Evolutionary conservation across 176 grass and related monocot genomes (phyloP).

Genomic region (Oryza glaberrima): DNA sequence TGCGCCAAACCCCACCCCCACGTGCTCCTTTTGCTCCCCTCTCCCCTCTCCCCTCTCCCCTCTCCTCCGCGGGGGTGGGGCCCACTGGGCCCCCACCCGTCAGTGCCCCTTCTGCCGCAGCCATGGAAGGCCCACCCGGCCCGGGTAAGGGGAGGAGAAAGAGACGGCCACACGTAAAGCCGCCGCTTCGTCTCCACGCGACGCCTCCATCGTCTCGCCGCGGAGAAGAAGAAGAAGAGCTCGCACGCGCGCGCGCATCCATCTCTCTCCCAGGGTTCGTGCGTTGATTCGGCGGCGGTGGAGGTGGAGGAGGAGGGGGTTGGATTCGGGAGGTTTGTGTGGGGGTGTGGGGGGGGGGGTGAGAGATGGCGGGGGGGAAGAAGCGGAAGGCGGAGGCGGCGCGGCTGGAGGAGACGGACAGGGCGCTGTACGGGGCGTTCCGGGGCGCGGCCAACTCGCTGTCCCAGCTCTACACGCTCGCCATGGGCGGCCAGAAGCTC

Average conservation of each 20-base stretch:
- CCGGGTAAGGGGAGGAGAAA: background rate
- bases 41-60: too few species aligned
- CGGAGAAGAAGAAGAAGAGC: too few species aligned
- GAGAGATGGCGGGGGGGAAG: slow-evolving; percentile 48
- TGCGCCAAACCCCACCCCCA: slow-evolving; percentile 28
- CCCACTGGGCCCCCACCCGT: background rate
- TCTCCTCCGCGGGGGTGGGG: background rate
- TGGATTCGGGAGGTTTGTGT: background rate
- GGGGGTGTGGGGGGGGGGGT: background rate
- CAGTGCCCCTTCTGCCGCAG: background rate
- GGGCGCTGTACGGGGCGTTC: slow-evolving; percentile 70
- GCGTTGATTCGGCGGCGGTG: slow-evolving; percentile 15
- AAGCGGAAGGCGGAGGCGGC: slow-evolving; percentile 77
- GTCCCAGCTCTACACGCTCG: slow-evolving; percentile 70
- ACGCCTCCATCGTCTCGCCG: background rate
- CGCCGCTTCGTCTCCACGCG: slow-evolving; percentile 60
- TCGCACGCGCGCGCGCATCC: background rate
- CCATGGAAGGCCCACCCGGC: background rate
- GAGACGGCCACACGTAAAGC: slow-evolving; percentile 39
- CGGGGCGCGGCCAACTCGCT: slow-evolving; percentile 69
- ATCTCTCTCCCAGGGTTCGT: slow-evolving; percentile 13
- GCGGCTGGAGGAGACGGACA: slow-evolving; percentile 76
- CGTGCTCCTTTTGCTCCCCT: background rate
- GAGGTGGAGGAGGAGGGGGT: background rate
- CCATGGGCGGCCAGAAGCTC: slow-evolving; percentile 70